Percentiles rank a stretch among this genome's conserved stretches.
phyloP scores from a whole-genome alignment of 83 land plant genomes.

The Picea abies region DNA sequence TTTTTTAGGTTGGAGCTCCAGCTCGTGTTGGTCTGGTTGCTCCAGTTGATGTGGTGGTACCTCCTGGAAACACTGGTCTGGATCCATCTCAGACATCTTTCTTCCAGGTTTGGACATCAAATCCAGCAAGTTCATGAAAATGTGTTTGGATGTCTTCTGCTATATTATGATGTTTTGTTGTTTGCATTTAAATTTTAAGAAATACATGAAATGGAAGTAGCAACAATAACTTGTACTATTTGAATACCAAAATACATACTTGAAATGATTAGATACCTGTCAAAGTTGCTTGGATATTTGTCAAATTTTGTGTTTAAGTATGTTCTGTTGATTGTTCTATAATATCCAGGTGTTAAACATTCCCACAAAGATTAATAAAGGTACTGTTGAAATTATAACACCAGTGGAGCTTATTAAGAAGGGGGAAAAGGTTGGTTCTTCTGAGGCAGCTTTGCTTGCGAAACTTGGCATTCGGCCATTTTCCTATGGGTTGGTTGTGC shows the following conservation, averaged over 20 bases:
- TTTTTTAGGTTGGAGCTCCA: slow-evolving; percentile 69
- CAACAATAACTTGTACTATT: neutral
- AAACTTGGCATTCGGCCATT: slow-evolving; percentile 90
- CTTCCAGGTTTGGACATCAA: slow-evolving; percentile 59
- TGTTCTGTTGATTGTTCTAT: neutral
- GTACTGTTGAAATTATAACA: slow-evolving; percentile 86
- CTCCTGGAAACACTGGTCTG: slow-evolving; percentile 89
- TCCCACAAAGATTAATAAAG: slow-evolving; percentile 92
- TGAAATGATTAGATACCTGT: neutral
- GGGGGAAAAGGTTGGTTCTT: slow-evolving; percentile 86
- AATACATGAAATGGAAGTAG: neutral
- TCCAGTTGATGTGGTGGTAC: slow-evolving; percentile 83
- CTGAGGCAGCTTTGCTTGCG: slow-evolving; percentile 81
- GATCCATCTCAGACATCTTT: slow-evolving; percentile 92
- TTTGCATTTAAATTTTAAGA: neutral
- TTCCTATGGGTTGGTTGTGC: slow-evolving; percentile 80
- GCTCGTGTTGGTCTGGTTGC: slow-evolving; percentile 89
- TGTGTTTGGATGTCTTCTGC: neutral
- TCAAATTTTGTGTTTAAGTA: too few relatives aligned
- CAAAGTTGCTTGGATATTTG: neutral
- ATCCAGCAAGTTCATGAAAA: too few relatives aligned
- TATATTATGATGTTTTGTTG: neutral
- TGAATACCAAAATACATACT: neutral
- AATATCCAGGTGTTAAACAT: slow-evolving; percentile 67
- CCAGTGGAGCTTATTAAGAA: slow-evolving; percentile 80